These are phyloP conservation scores for Plantago major DNA, from an alignment of 257 asterid species.

Conservation along the genomic window DNA sequence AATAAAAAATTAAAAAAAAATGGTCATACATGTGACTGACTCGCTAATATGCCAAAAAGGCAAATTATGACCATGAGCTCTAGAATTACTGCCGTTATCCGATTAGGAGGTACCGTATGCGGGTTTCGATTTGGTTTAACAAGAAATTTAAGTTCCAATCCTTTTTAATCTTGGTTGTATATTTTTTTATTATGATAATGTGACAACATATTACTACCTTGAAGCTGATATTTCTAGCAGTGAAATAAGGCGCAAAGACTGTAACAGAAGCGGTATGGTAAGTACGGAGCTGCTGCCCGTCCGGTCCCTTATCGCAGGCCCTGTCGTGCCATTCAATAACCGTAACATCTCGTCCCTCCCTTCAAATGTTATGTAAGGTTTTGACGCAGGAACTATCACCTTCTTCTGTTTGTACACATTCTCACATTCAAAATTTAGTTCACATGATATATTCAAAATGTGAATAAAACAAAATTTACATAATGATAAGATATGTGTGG, in stretches of 20 bases:
- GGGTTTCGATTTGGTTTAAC: too few relatives aligned
- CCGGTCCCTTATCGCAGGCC: constrained; percentile 71
- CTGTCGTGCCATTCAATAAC: constrained; percentile 89
- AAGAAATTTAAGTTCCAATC: background rate
- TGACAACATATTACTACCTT: constrained; percentile 36
- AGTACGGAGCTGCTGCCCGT: constrained; percentile 85
- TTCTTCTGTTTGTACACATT: constrained; percentile 39
- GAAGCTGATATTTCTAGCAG: constrained; percentile 83
- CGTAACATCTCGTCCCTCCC: constrained; percentile 69
- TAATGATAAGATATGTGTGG: too few relatives aligned
- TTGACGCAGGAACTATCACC: constrained; percentile 79
- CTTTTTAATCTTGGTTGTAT: background rate
- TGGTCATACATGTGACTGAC: background rate
- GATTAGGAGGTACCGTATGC: too few relatives aligned
- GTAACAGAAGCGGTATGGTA: constrained; percentile 85
- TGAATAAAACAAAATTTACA: background rate
- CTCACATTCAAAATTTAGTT: background rate
- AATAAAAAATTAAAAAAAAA: too few relatives aligned
- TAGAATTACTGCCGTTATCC: too few relatives aligned
- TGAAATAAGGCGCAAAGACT: constrained; percentile 56
- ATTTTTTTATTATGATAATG: background rate
- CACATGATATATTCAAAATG: background rate
- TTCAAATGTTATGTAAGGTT: constrained; percentile 68
- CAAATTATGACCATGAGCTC: too few relatives aligned
- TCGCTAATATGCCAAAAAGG: background rate